Base-by-base conservation (phyloP, 441 rosid genomes). In the Aquilaria agallochum region DNA sequence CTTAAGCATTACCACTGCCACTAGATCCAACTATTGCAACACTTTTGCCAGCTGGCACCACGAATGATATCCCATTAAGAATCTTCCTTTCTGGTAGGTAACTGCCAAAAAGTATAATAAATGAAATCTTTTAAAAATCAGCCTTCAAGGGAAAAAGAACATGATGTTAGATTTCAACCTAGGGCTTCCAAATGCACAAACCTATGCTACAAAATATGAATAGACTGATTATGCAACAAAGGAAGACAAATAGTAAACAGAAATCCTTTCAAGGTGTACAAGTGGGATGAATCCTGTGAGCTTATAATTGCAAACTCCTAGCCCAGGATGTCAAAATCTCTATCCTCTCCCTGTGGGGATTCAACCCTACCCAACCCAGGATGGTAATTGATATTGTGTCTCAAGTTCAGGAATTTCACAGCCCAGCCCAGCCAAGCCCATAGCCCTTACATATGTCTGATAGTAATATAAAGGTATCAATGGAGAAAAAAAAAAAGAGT, bases 21-120 rank as follows among this genome's bases (percentile, higher is more conserved):
- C 99, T 95, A 15, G 92, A 82, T 65, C 99, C 98, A 70, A 92
- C 98, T 72, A 95, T 84, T 30, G 99, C 99, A 54, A 92, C 90
- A 72, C 97, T 92, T 77, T 89, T 92, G 67, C 97, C 99, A 60
- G 97, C 86, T 7, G 95, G 91, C 58, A 91, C 90, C 44, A 69
- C 70, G 79, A 95, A 95, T 59, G 98, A 83, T 58, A 95, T 70
- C 63, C 98, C 97, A 71, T 95, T 87, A 61, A 95, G 89, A 71
- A 92, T 89, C 74, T 83, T 95, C 65, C 98, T 86, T 72, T 85
- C 95, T 8, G 71, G 63, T 60, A 85, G 67, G 74, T 92, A 95
- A 75, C 98, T 95, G 83, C 59, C 56, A 58, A 64, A 64, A 53
- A 67, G 42, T 5, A 36, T 36, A 36, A 36, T 36, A 36, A 2